These are phyloP conservation scores for Sporothrix globosa DNA, from an alignment of 2,329 filamentous ascomycete species.

Conservation along the genomic window DNA sequence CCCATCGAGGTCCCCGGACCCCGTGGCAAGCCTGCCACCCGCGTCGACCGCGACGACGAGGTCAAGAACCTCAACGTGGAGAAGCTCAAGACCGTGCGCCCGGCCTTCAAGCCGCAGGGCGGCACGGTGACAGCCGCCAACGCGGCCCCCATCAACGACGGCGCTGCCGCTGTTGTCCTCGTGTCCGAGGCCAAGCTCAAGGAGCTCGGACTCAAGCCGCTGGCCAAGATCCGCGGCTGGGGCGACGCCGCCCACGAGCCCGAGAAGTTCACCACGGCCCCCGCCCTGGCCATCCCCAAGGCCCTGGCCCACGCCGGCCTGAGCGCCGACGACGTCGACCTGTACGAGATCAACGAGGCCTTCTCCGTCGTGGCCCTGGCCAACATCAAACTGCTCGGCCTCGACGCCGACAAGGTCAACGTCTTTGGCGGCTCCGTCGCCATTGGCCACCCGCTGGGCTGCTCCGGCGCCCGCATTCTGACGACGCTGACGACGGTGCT, in stretches of 20 bases:
- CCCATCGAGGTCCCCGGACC: constrained; percentile 86
- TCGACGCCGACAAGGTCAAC: constrained; percentile 87
- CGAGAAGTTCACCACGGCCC: constrained; percentile 93
- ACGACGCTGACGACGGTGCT: constrained; percentile 87
- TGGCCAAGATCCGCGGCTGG: constrained; percentile 98
- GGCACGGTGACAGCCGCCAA: constrained; percentile 96
- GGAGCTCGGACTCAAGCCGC: constrained; percentile 84
- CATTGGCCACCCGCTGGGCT: constrained; percentile 91
- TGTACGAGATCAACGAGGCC: constrained; percentile 98
- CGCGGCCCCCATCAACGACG: constrained; percentile 94
- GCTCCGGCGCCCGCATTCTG: constrained; percentile 90
- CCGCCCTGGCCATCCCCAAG: constrained; percentile 93
- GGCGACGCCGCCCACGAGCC: constrained; percentile 90
- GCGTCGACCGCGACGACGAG: constrained; percentile 87
- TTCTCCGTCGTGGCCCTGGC: constrained; percentile 96
- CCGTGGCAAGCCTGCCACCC: constrained; percentile 83
- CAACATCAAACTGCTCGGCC: constrained; percentile 87
- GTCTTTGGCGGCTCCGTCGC: constrained; percentile 93
- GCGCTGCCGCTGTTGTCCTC: constrained; percentile 87
- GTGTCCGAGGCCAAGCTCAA: constrained; percentile 94
- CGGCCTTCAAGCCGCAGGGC: constrained; percentile 75
- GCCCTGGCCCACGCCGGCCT: constrained; percentile 93
- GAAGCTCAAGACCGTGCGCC: constrained; percentile 83
- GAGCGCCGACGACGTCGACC: constrained; percentile 76
- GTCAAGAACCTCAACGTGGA: constrained; percentile 89